Evolutionary conservation across 306 rosid species (phyloP).

Genomic region (Gillenia trifoliata): DNA sequence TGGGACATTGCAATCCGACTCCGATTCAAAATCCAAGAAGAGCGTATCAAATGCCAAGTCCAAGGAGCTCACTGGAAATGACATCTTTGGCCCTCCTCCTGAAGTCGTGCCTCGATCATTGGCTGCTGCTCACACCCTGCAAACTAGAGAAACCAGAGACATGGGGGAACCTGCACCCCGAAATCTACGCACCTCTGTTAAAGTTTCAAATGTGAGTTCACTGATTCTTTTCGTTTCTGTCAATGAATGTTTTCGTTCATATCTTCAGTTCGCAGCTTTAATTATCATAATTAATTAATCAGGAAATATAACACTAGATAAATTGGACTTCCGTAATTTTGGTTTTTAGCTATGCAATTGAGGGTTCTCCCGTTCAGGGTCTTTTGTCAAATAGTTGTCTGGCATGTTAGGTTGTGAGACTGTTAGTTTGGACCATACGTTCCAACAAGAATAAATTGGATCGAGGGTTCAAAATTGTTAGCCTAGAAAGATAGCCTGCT

Average conservation of each 20-base stretch:
- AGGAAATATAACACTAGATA: neutral
- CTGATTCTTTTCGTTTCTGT: neutral
- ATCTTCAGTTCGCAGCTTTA: neutral
- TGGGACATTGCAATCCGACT: slow-evolving; percentile 59
- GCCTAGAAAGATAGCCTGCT: neutral
- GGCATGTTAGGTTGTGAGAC: neutral
- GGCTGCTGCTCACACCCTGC: slow-evolving; percentile 40
- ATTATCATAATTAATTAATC: neutral
- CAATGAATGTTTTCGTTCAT: neutral
- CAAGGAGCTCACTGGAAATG: slow-evolving; percentile 80
- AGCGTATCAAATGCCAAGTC: slow-evolving; percentile 61
- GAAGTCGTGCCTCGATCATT: slow-evolving; percentile 51
- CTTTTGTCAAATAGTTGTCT: neutral
- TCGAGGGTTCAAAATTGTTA: neutral
- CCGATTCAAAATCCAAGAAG: slow-evolving; percentile 45
- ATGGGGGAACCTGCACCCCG: slow-evolving; percentile 45
- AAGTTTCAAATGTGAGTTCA: slow-evolving; percentile 85
- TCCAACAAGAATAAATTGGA: neutral
- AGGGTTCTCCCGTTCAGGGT: neutral
- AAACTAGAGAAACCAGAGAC: slow-evolving; percentile 42
- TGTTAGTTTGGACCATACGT: neutral
- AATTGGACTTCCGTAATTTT: neutral
- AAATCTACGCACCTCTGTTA: slow-evolving; percentile 65
- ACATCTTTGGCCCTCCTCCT: slow-evolving; percentile 80
- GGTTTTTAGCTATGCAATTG: neutral